Conservation (phyloP, 345 rosid species). For the Syzygium aqueum region DNA sequence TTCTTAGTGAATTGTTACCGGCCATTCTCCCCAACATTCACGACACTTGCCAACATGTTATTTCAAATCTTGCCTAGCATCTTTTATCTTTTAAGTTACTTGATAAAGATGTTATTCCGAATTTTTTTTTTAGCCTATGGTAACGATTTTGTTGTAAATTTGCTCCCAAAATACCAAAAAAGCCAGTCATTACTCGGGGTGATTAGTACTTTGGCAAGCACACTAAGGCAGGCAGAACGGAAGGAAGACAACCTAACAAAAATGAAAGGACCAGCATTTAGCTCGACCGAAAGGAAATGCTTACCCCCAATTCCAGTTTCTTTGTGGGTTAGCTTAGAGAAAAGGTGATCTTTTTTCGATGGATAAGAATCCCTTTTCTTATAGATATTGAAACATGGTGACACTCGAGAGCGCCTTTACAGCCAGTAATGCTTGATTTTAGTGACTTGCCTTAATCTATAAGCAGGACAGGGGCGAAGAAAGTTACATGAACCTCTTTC, state of each 20-base stretch:
- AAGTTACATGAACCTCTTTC: not conserved
- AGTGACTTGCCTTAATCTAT: not conserved
- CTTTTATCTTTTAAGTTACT: not conserved
- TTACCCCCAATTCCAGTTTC: not conserved
- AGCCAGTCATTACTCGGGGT: not conserved
- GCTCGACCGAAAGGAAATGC: not conserved
- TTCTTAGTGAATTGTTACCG: no score
- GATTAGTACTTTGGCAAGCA: not conserved
- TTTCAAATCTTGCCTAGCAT: not conserved
- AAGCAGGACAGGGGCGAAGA: not conserved
- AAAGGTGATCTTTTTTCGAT: not conserved
- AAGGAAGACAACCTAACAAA: not conserved
- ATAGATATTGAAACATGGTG: not conserved
- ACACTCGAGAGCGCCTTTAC: not conserved
- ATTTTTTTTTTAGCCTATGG: not conserved
- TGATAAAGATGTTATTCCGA: not conserved
- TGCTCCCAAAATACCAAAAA: not conserved
- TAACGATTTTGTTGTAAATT: not conserved
- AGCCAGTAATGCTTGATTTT: not conserved
- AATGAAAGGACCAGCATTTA: not conserved
- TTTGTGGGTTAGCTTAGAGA: not conserved
- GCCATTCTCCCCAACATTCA: no score
- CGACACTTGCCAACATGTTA: not conserved
- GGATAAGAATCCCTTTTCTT: not conserved
- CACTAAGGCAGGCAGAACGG: not conserved